phyloP scores from a whole-genome alignment of 73 alveolate genomes.

The Symbiodinium pilosum region DNA sequence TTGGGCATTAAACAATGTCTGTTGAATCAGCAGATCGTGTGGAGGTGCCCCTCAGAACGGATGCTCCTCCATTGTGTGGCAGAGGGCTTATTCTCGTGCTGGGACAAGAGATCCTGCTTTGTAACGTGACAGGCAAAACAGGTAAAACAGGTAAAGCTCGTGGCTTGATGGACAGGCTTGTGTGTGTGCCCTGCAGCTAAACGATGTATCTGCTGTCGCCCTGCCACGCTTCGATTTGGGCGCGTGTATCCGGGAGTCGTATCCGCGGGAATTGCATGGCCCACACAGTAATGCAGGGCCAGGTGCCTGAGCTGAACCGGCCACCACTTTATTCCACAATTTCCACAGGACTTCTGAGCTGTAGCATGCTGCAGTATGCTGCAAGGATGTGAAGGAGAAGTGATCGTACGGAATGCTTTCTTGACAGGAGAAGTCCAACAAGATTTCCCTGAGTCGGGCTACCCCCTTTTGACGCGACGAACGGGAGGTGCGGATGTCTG shows the following conservation, averaged over 20 bases:
- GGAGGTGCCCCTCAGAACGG: not conserved
- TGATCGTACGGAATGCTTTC: not conserved
- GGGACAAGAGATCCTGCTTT: too few relatives aligned
- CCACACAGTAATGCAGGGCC: not conserved
- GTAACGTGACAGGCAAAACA: too few relatives aligned
- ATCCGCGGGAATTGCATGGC: too few relatives aligned
- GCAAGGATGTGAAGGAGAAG: not conserved
- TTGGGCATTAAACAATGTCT: too few relatives aligned
- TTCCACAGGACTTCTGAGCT: too few relatives aligned
- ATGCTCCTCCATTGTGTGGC: not conserved
- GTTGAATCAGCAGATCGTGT: too few relatives aligned
- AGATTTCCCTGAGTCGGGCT: not conserved
- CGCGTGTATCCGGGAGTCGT: too few relatives aligned
- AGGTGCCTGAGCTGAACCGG: conserved; percentile 6
- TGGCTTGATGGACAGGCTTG: too few relatives aligned
- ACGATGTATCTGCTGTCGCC: not conserved
- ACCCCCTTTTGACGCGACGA: not conserved
- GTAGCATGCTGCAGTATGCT: not conserved
- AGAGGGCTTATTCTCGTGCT: not conserved
- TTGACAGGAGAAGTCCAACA: not conserved
- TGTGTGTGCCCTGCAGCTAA: not conserved
- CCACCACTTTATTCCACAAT: not conserved
- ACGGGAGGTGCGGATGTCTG: not conserved
- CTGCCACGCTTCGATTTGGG: not conserved
- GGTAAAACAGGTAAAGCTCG: too few relatives aligned